Conservation (phyloP, 768 basidiomycete genomes). For the Steccherinum ochraceum region DNA sequence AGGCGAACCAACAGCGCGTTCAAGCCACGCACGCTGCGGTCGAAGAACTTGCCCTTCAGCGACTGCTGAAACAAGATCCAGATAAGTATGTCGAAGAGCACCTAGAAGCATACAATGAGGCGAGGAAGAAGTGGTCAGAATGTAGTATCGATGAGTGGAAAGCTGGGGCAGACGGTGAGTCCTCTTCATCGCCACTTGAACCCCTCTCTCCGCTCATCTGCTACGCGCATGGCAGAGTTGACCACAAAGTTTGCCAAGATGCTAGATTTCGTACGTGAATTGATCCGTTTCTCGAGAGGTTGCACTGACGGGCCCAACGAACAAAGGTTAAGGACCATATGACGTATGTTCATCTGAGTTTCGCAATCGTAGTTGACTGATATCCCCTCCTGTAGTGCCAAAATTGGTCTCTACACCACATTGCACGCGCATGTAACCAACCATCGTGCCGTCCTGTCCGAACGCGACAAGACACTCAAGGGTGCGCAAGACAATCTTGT, state of each 20-base stretch:
- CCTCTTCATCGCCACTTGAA: neutral
- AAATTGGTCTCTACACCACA: conserved; percentile 39
- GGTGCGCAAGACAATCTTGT: conserved; percentile 15
- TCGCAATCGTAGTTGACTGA: neutral
- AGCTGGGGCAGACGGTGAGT: conserved; percentile 44
- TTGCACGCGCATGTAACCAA: conserved; percentile 36
- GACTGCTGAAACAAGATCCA: conserved; percentile 37
- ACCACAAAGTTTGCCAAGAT: conserved; percentile 34
- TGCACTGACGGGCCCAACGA: neutral
- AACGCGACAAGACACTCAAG: conserved; percentile 34
- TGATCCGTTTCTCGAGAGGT: neutral
- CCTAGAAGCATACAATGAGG: conserved; percentile 37
- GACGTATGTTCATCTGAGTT: conserved; percentile 27
- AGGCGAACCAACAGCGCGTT: neutral
- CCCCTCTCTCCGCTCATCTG: neutral
- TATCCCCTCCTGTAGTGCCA: conserved; percentile 27
- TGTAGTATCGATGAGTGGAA: conserved; percentile 50
- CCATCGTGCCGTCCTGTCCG: conserved; percentile 33
- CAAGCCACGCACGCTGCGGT: neutral
- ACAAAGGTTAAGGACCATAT: conserved; percentile 41
- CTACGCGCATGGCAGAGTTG: conserved; percentile 41
- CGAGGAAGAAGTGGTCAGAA: conserved; percentile 40
- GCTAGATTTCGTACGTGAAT: conserved; percentile 42
- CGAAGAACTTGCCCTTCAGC: conserved; percentile 24
- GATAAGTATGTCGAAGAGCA: conserved; percentile 36